Evolutionary conservation across 352 stramenopile genomes (phyloP).

Genomic region (Paralagenidium karlingii): DNA sequence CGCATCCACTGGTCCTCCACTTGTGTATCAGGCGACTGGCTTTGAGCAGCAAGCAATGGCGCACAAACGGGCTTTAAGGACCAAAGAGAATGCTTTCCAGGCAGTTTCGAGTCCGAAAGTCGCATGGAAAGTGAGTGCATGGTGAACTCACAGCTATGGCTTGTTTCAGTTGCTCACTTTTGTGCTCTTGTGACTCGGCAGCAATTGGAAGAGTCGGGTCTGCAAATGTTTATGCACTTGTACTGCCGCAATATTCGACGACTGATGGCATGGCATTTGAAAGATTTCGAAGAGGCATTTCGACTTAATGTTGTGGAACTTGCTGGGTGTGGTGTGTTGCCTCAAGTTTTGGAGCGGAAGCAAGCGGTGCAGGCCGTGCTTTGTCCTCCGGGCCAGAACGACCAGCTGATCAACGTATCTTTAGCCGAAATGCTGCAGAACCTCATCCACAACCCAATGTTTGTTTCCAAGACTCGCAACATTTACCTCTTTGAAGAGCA

Average conservation of each 20-base stretch:
- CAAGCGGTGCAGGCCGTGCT: conserved; percentile 59
- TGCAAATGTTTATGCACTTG: conserved; percentile 80
- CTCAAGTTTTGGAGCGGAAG: conserved; percentile 58
- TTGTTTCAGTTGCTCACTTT: no score
- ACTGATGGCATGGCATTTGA: conserved; percentile 70
- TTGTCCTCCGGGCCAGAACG: conserved; percentile 52
- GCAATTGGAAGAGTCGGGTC: conserved; percentile 58
- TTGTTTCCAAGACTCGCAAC: conserved; percentile 58
- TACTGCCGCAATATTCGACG: conserved; percentile 76
- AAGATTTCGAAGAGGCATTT: conserved; percentile 74
- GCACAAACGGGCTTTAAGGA: conserved; percentile 24
- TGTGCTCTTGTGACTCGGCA: no score
- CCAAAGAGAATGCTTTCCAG: conserved; percentile 61
- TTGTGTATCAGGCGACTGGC: conserved; percentile 74
- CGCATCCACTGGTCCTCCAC: no score
- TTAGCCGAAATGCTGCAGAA: conserved; percentile 60
- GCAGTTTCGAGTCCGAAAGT: conserved; percentile 60
- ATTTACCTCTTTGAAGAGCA: conserved; percentile 76
- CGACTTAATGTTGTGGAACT: conserved; percentile 69
- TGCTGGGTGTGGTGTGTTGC: conserved; percentile 66
- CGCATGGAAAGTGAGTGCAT: conserved; percentile 29
- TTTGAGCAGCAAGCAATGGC: conserved; percentile 62
- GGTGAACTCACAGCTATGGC: no score
- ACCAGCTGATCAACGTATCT: conserved; percentile 75
- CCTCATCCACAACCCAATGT: conserved; percentile 50